Evolutionary conservation across 1,284 basidiomycete species (phyloP).

Genomic region (Melanopsichium pennsylvanicum): DNA sequence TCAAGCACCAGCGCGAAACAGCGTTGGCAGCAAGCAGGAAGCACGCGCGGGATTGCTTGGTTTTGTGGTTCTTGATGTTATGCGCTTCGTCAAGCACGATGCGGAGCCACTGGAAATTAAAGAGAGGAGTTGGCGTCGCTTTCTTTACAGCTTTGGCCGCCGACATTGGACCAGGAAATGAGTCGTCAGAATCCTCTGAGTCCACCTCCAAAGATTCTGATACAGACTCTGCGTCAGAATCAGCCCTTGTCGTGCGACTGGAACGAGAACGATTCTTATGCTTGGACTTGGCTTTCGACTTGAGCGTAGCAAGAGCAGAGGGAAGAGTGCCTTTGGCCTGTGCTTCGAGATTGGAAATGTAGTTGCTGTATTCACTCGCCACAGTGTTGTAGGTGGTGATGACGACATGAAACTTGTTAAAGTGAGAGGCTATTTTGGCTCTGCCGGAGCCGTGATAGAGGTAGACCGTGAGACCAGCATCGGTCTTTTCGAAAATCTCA

Average conservation of each 20-base stretch:
- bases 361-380: conserved; percentile 48
- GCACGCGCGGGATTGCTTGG: conserved; percentile 80
- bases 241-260: background rate
- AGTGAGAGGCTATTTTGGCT: conserved; percentile 42
- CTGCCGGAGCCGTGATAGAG: conserved; percentile 59
- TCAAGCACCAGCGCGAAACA: conserved; percentile 64
- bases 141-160: conserved; percentile 68
- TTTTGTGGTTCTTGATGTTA: conserved; percentile 91
- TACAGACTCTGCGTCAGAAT: conserved; percentile 36
- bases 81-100: conserved; percentile 94
- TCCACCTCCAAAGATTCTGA: conserved; percentile 49
- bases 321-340: conserved; percentile 11
- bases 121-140: conserved; percentile 71
- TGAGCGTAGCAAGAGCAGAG: conserved; percentile 2
- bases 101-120: conserved; percentile 82
- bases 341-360: conserved; percentile 21
- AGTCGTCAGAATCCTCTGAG: conserved; percentile 66
- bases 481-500: conserved; percentile 81
- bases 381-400: conserved; percentile 62
- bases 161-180: conserved; percentile 7
- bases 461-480: conserved; percentile 53
- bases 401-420: conserved; percentile 55
- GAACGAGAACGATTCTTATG: conserved; percentile 1
- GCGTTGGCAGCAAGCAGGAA: conserved; percentile 71
- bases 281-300: conserved; percentile 9